These are phyloP conservation scores for Phaeoacremonium minimum DNA, from an alignment of 2,329 filamentous ascomycete species.

Conservation along the genomic window DNA sequence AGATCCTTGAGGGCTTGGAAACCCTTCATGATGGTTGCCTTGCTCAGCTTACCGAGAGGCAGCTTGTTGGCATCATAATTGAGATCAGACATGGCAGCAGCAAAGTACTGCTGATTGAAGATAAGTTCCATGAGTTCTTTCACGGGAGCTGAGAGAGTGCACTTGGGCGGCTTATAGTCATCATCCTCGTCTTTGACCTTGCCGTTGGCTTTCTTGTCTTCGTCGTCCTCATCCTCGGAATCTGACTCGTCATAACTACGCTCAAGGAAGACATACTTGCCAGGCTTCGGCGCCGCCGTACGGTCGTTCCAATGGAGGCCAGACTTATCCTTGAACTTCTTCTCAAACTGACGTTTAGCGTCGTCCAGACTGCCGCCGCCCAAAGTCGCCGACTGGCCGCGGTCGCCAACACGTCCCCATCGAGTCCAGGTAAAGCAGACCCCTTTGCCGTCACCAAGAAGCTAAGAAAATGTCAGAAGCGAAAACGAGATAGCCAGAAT, in stretches of 20 bases:
- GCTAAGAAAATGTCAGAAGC: slow-evolving; percentile 19
- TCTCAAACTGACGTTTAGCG: slow-evolving; percentile 49
- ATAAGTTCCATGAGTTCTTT: slow-evolving; percentile 75
- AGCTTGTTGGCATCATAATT: slow-evolving; percentile 75
- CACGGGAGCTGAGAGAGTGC: slow-evolving; percentile 54
- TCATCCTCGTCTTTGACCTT: slow-evolving; percentile 15
- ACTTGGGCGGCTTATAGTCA: slow-evolving; percentile 39
- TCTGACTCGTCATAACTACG: slow-evolving; percentile 69
- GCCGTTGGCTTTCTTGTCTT: slow-evolving; percentile 14
- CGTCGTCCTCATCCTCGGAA: slow-evolving; percentile 49
- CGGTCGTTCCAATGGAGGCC: slow-evolving; percentile 53
- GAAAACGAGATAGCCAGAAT: background rate
- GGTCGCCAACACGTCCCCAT: slow-evolving; percentile 73
- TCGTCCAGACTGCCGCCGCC: slow-evolving; percentile 33
- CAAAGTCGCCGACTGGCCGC: slow-evolving; percentile 42
- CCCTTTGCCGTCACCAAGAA: slow-evolving; percentile 32
- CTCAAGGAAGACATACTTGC: slow-evolving; percentile 79
- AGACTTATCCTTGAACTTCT: slow-evolving; percentile 60
- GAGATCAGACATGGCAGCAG: slow-evolving; percentile 58
- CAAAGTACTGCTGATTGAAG: slow-evolving; percentile 74
- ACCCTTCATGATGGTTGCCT: slow-evolving; percentile 68
- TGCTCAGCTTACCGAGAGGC: slow-evolving; percentile 80
- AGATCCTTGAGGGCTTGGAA: slow-evolving; percentile 76
- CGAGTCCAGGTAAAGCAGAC: slow-evolving; percentile 65
- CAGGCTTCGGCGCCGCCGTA: slow-evolving; percentile 48